These are phyloP conservation scores for Leccinum huronense DNA, from an alignment of 1,284 basidiomycete genomes.

Conservation along the genomic window DNA sequence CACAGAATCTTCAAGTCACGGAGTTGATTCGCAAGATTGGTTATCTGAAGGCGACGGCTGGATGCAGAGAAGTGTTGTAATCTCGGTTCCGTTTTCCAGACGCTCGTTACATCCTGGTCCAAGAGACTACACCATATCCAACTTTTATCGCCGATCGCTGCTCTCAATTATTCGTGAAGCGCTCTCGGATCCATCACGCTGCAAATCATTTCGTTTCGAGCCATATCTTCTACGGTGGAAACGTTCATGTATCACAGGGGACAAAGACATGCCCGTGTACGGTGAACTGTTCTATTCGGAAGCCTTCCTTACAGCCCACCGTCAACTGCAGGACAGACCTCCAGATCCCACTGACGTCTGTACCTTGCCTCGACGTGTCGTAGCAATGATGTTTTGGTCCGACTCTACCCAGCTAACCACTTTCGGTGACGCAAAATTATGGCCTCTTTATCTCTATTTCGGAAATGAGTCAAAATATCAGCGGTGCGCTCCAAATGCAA, in stretches of 20 bases:
- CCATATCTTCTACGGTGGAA: neutral
- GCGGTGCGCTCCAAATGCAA: no score
- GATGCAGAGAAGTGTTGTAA: neutral
- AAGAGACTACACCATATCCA: neutral
- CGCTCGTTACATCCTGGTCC: neutral
- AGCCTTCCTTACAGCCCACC: no score
- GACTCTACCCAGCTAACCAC: no score
- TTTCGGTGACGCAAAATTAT: no score
- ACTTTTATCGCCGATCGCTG: neutral
- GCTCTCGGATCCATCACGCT: neutral
- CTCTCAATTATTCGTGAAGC: neutral
- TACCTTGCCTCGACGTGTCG: no score
- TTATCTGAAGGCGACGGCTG: neutral
- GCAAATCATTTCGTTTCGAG: neutral
- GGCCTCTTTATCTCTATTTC: no score
- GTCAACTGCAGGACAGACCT: no score
- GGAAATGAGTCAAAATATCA: no score
- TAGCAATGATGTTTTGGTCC: no score
- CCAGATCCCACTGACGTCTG: no score
- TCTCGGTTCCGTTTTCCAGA: neutral
- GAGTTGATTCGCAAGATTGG: neutral
- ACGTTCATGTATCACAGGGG: neutral
- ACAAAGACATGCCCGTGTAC: neutral
- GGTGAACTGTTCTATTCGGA: no score
- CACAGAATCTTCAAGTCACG: neutral